Base-by-base conservation (phyloP, 2,329 filamentous ascomycete species). In the Venturia nashicola region DNA sequence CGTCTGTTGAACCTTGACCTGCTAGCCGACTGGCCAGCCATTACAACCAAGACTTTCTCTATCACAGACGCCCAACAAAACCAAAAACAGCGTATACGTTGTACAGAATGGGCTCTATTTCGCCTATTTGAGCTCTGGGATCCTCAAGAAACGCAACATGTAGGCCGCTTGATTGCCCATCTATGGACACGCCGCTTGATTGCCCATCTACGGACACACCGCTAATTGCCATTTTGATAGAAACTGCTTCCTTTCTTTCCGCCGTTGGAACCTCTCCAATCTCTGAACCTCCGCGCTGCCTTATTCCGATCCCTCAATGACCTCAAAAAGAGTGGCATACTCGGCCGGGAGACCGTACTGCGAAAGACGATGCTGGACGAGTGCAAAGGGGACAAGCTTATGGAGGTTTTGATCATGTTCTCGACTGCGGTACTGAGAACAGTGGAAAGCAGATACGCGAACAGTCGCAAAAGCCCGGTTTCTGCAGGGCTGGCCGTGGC, bases 341-440 rank as follows among this genome's bases (percentile, higher is more conserved):
- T 97, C 9, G 90, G 91, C 3, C 82, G 90, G 61, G 91, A 96
- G 71, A 83, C 84, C 0, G 83, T 95, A 0, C 77, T 97, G 40
- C 85, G 94, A 61, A 97, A 96, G 78, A 96, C 91, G 0, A 96
- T 97, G 90, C 79, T 99, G 61, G 94, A 99, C 72, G 93, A 99
- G 70, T 99, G 94, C 76, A 92, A 89, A 68, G 93, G 93, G 6
- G 91, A 96, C 63, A 87, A 90, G 67, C 84, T 97, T 63, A 91
- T 92, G 72, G 94, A 99, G 71, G 78, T 96, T 1, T 80, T 97
- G 36, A 85, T 90, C 3, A 80, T 85, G 0, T 95, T 99, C 70
- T 97, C 93, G 1, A 89, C 89, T 16, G 83, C 86, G 0, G 91
- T 96, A 0, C 74, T 97, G 66, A 89, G 89, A 71, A 91, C 87